Percentiles rank a stretch among this genome's conserved stretches.
These are phyloP conservation scores for Avena eriantha DNA, from an alignment of 176 grass and related monocot species.

Conservation along the genomic window DNA sequence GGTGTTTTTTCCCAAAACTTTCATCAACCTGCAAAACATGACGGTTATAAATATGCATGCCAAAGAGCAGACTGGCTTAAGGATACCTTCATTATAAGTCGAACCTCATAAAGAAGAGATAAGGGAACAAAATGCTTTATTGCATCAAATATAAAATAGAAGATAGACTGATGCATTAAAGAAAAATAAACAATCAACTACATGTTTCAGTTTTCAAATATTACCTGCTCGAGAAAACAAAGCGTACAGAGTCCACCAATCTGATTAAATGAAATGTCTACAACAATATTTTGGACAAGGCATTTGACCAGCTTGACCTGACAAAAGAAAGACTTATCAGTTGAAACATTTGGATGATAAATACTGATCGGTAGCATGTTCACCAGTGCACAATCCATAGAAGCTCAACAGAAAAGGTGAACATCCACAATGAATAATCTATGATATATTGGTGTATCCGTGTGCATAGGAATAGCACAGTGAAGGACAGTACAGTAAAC, in stretches of 20 bases:
- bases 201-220: conserved; percentile 25
- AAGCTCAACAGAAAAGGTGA: background rate
- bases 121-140: background rate
- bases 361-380: background rate
- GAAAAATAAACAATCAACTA: background rate
- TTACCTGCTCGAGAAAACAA: conserved; percentile 95
- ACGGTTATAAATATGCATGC: conserved; percentile 28
- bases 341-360: background rate
- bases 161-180: conserved; percentile 30
- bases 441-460: background rate
- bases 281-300: conserved; percentile 81
- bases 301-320: conserved; percentile 98
- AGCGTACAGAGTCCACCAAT: conserved; percentile 83
- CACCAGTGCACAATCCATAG: conserved; percentile 5
- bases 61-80: conserved; percentile 19
- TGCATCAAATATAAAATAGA: conserved; percentile 4
- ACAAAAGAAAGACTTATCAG: conserved; percentile 42
- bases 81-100: background rate
- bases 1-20: conserved; percentile 68
- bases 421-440: conserved; percentile 3
- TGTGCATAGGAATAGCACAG: background rate
- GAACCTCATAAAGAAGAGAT: background rate
- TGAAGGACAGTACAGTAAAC: background rate
- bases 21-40: conserved; percentile 71
- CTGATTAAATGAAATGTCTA: conserved; percentile 98